Evolutionary conservation across 345 rosid species (phyloP).

Genomic region (Sonneratia alba): DNA sequence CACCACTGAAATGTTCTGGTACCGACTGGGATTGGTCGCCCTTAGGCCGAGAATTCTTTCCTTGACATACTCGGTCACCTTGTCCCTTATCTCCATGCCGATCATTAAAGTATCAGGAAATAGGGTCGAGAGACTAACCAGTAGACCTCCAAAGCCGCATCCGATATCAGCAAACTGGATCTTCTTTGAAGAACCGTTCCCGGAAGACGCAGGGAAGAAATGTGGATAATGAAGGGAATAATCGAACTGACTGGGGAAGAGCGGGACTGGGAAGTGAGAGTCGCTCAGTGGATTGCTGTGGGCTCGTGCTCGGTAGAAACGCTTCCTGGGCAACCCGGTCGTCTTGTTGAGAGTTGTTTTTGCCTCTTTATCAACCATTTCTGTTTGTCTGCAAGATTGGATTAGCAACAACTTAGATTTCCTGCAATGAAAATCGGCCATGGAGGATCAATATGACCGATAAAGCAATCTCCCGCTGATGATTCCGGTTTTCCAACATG

Average conservation of each 20-base stretch:
- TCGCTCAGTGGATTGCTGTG: conserved; percentile 45
- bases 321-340: conserved; percentile 44
- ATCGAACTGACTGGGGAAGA: conserved; percentile 34
- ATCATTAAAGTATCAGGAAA: conserved; percentile 38
- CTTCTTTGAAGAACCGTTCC: conserved; percentile 16
- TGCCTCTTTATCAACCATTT: conserved; percentile 15
- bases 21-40: conserved; percentile 28
- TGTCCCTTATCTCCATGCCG: conserved; percentile 48
- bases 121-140: conserved; percentile 33
- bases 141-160: conserved; percentile 44
- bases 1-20: conserved; percentile 33
- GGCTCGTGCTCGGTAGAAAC: conserved; percentile 44
- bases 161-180: conserved; percentile 41
- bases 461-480: background rate
- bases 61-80: conserved; percentile 41
- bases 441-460: background rate
- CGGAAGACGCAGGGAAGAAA: conserved; percentile 13
- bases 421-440: background rate
- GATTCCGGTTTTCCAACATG: background rate
- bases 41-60: conserved; percentile 33
- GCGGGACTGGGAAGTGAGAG: conserved; percentile 41
- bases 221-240: conserved; percentile 31
- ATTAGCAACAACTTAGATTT: background rate
- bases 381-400: background rate
- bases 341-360: conserved; percentile 25